Evolutionary conservation across 768 basidiomycete genomes (phyloP), one percentile per base, ranked within the genome.

Genomic region (Trametes cubensis): DNA sequence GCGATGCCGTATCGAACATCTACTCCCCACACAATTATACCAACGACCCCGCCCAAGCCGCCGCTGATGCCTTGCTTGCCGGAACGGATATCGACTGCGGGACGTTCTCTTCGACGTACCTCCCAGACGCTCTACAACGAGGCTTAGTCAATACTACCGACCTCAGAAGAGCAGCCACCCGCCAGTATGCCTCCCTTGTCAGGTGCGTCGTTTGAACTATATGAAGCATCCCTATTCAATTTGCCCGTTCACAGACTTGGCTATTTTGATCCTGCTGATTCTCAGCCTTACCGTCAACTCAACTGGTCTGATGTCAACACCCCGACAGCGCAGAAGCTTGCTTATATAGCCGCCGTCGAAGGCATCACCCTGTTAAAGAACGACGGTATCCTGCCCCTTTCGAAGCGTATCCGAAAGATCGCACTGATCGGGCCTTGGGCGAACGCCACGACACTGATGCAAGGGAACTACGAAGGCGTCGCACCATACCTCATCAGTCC

Each of bases 351-450:
- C 26, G 84, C 84, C 4, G 71, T 79, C 5, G 81, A 84, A 67
- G 82, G 84, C 21, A 78, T 85, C 3, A 83, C 84, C 18, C 75
- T 88, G 6, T 74, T 88, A 17, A 88, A 88, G 76, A 89, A 88
- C 66, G 83, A 86, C 59, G 81, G 80, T 15, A 79, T 78, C 6
- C 74, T 89, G 2, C 87, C 87, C 3, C 74, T 88, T 45, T 74
- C 77, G 21, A 67, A 69, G 0, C 74, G 72, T 0, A 71, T 80
- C 58, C 82, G 79, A 58, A 81, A 76, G 8, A 69, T 89, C 18
- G 86, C 84, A 8, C 68, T 88, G 44, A 77, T 88, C 54, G 87
- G 88, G 0, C 85, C 84, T 3, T 84, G 78, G 78, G 81, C 79
- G 4, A 82, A 83, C 65, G 83, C 83, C 6, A 85, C 84, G 0